A percentile compares a stretch with the other conserved stretches of the same genome.
phyloP scores from a whole-genome alignment of 306 rosid genomes.

The Vigna reflexopilosa region DNA sequence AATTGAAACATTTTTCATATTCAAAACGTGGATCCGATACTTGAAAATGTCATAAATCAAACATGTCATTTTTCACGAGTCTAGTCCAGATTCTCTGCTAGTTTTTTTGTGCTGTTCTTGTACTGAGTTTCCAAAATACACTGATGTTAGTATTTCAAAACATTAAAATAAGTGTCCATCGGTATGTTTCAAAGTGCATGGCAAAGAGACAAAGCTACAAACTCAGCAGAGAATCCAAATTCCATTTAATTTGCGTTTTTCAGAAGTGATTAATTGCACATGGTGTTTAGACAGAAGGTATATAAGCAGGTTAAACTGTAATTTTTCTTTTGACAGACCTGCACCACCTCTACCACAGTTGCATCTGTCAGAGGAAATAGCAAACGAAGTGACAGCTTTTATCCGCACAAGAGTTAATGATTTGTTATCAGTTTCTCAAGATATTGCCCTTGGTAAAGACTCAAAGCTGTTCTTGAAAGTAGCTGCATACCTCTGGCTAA shows the following conservation, averaged over 20 bases:
- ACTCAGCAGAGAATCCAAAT: no score
- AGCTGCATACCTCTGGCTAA: conserved; percentile 70
- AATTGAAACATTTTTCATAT: no score
- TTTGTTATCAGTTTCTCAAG: conserved; percentile 75
- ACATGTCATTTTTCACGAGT: conserved; percentile 5
- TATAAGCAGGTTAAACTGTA: neutral
- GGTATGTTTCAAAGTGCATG: no score
- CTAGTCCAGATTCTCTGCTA: no score
- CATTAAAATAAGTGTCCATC: no score
- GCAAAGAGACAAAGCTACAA: no score
- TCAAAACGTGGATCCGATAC: no score
- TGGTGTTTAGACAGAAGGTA: conserved; percentile 15
- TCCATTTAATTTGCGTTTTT: conserved; percentile 8
- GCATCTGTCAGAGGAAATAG: conserved; percentile 85
- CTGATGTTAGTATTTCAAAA: no score
- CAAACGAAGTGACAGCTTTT: conserved; percentile 65
- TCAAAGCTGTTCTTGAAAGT: conserved; percentile 85
- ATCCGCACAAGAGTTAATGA: conserved; percentile 61
- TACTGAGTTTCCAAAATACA: no score
- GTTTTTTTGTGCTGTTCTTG: no score
- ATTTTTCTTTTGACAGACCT: conserved; percentile 67
- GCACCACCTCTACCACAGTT: conserved; percentile 92
- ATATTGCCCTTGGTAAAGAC: conserved; percentile 78
- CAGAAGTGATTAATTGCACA: neutral
- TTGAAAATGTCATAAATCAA: no score